Evolutionary conservation across 1,139 yeast genomes (phyloP), one percentile per base, ranked within the genome.

Genomic region (Spencermartinsiella ligniputridi): DNA sequence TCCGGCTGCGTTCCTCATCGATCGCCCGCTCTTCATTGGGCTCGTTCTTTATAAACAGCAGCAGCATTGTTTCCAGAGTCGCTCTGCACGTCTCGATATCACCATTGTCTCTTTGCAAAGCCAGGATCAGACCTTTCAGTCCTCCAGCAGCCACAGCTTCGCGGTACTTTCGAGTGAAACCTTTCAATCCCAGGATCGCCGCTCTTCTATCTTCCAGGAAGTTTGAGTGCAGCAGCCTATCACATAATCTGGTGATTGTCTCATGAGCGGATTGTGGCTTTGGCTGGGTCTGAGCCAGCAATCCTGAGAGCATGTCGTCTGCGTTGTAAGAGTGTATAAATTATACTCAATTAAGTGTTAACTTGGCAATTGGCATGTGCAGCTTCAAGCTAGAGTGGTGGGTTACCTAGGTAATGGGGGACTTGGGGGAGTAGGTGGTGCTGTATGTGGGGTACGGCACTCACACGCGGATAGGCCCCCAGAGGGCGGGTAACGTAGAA

Each of bases 141-240:
- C 96, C 97, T 50, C 84, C 80, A 36, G 95, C 95, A 39, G 92
- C 89, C 2, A 94, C 97, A 2, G 82, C 69, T 63, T 94, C 98
- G 54, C 98, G 71, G 62, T 84, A 88, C 58, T 88, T 90, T 48
- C 97, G 72, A 51, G 95, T 81, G 62, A 90, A 90, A 39, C 95
- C 88, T 61, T 92, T 90, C 52, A 94, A 70, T 0, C 96, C 94
- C 39, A 92, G 71, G 2, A 92, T 86, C 0, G 98, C 97, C 1
- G 97, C 92, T 44, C 96, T 71, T 52, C 97, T 73, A 64, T 94
- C 98, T 34, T 87, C 81, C 2, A 94, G 72, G 53, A 86, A 66
- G 1, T 85, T 83, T 3, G 97, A 82, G 66, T 92, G 90, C 45
- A 82, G 81, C 44, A 92, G 76, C 41, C 97, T 72, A 60, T 94